phyloP scores from a whole-genome alignment of 192 early-diverging fungal genomes.

The Coemansia sp. region DNA sequence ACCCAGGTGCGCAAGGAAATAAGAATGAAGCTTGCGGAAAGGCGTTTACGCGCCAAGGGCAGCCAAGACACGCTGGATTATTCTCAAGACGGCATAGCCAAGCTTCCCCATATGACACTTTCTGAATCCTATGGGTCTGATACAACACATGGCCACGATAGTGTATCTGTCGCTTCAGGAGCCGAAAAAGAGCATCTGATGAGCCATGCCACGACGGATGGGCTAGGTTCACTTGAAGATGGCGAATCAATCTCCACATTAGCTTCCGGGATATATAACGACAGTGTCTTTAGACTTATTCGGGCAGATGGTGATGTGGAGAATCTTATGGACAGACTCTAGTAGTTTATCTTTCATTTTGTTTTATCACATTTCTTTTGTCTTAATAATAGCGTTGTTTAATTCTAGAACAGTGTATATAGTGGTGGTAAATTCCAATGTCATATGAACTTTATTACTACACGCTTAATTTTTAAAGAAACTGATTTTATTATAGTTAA shows the following conservation, averaged over 20 bases:
- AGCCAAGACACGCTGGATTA: slow-evolving; percentile 2
- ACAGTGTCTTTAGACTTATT: slow-evolving; percentile 23
- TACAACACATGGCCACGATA: slow-evolving; percentile 2
- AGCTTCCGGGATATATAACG: slow-evolving; percentile 18
- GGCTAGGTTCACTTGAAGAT: slow-evolving; percentile 15
- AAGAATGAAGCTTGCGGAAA: neutral
- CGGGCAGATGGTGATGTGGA: slow-evolving; percentile 12
- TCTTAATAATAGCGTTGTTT: no score
- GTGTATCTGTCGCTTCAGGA: slow-evolving; percentile 3
- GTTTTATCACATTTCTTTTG: no score
- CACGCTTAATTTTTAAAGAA: no score
- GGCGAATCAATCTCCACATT: slow-evolving; percentile 9
- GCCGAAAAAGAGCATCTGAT: neutral
- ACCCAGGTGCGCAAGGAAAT: slow-evolving; percentile 16
- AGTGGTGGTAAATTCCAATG: no score
- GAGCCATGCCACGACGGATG: neutral
- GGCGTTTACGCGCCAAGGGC: neutral
- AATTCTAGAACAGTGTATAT: no score
- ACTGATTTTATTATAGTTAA: no score
- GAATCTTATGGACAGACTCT: slow-evolving; percentile 18
- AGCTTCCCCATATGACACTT: slow-evolving; percentile 10
- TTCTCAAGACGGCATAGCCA: neutral
- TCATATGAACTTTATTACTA: no score
- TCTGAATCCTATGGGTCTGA: slow-evolving; percentile 8
- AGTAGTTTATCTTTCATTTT: neutral